Evolutionary conservation across 208 protist genomes (phyloP), one percentile per base, ranked within the genome.

Genomic region (Acanthamoeba triangularis): DNA sequence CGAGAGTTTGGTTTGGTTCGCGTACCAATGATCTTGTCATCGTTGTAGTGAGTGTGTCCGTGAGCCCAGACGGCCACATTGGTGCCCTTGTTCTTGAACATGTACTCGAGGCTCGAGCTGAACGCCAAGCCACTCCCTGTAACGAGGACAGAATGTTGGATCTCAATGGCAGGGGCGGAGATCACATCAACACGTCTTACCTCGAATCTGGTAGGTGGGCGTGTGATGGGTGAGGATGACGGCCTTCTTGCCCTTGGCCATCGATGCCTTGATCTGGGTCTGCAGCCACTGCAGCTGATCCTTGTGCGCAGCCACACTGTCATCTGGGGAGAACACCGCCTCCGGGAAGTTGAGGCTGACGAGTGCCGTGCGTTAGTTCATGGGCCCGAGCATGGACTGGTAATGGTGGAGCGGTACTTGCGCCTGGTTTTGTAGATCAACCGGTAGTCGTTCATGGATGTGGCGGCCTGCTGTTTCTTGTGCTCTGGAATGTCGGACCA

Each of bases 11-110:
- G 14, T 33, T 33, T 28, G 69, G 69, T 47, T 1, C 6, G 30
- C 76, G 78, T 59, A 87, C 78, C 18, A 16, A 87, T 59, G 23
- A 87, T 59, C 28, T 28, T n/a, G 47, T 87, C 78, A n/a, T 87
- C 78, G 78, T 87, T 87, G 78, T 87, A 87, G 78, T 87, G 78
- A 37, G 78, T 87, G 78, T 87, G 78, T 3, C 78, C 78, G 13
- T 87, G 78, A n/a, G 78, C 78, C 78, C 78, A 87, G 20, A 87
- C 78, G 4, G 25, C 44, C 25, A 87, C 78, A 25, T 87, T 87
- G 78, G 25, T 59, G 18, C 78, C 78, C 18, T 59, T 54, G 78
- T 59, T 35, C 47, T 59, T 49, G 47, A 87, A 87, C 25, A 87
- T n/a, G 20, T 49, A 59, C 78, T 87, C 78, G 25, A 87, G 78